Conservation (phyloP, 73 alveolate genomes). For the Paramecium sonneborni region DNA sequence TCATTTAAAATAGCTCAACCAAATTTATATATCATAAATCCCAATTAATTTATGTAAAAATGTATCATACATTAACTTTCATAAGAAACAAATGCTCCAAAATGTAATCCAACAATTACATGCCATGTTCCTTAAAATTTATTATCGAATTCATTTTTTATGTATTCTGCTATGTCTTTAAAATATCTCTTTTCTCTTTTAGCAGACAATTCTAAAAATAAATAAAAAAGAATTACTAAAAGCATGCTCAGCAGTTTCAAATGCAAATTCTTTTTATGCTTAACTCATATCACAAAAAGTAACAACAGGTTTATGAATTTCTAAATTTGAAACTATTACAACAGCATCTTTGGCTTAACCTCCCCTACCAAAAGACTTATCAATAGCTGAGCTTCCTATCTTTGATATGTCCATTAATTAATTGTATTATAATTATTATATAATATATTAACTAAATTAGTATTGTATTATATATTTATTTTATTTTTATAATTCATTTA, state of each 20-base stretch:
- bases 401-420: slow-evolving; percentile 20
- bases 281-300: slow-evolving; percentile 64
- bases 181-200: slow-evolving; percentile 61
- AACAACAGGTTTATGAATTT: slow-evolving; percentile 61
- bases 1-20: slow-evolving; percentile 22
- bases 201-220: not conserved
- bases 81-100: slow-evolving; percentile 53
- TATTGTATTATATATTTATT: too few species aligned
- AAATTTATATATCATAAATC: slow-evolving; percentile 50
- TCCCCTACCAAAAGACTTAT: slow-evolving; percentile 55
- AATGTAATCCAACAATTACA: slow-evolving; percentile 61
- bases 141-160: slow-evolving; percentile 60
- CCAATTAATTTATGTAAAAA: slow-evolving; percentile 29
- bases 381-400: slow-evolving; percentile 4
- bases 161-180: slow-evolving; percentile 62
- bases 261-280: slow-evolving; percentile 66
- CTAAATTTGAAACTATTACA: slow-evolving; percentile 30
- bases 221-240: not conserved
- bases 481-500: too few species aligned
- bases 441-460: too few species aligned
- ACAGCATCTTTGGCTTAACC: slow-evolving; percentile 16
- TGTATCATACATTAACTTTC: slow-evolving; percentile 42
- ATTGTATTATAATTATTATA: not conserved
- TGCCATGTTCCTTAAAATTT: slow-evolving; percentile 71
- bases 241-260: slow-evolving; percentile 67